A percentile compares a stretch with the other conserved stretches of the same genome.
These are phyloP conservation scores for Inosperma sp. DNA, from an alignment of 768 basidiomycete genomes.

Conservation along the genomic window DNA sequence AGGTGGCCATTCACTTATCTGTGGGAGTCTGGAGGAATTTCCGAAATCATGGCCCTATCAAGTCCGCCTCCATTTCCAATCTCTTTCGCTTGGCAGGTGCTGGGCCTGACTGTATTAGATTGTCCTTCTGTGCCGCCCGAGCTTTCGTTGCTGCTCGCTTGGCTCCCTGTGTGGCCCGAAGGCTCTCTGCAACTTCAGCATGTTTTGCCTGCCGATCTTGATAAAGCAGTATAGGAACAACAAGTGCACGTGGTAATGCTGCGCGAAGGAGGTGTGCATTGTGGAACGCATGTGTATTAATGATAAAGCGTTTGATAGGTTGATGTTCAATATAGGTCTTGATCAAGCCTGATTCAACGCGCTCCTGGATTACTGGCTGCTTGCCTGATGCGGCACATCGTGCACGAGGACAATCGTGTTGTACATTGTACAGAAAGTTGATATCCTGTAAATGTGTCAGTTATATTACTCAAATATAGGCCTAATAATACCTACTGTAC, in stretches of 20 bases:
- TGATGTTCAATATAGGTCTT: constrained; percentile 10
- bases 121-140: constrained; percentile 6
- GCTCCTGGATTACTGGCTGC: constrained; percentile 8
- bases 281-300: constrained; percentile 11
- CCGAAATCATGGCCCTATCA: neutral
- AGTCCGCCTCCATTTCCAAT: constrained; percentile 12
- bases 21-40: too few relatives aligned
- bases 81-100: constrained; percentile 9
- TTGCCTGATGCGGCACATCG: constrained; percentile 16
- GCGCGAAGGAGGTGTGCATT: constrained; percentile 8
- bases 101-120: constrained; percentile 1
- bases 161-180: constrained; percentile 12
- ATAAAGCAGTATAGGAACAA: constrained; percentile 14
- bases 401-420: constrained; percentile 20
- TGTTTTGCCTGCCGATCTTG: constrained; percentile 11
- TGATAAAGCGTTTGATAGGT: neutral
- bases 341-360: constrained; percentile 4
- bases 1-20: too few relatives aligned
- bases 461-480: neutral
- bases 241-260: constrained; percentile 9
- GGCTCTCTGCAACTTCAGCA: constrained; percentile 10
- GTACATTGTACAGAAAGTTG: constrained; percentile 20
- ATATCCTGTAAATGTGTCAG: constrained; percentile 11
- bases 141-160: constrained; percentile 10
- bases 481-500: constrained; percentile 12